Conservation (phyloP, 2,329 filamentous ascomycete species). For the Calonectria leucothoes region DNA sequence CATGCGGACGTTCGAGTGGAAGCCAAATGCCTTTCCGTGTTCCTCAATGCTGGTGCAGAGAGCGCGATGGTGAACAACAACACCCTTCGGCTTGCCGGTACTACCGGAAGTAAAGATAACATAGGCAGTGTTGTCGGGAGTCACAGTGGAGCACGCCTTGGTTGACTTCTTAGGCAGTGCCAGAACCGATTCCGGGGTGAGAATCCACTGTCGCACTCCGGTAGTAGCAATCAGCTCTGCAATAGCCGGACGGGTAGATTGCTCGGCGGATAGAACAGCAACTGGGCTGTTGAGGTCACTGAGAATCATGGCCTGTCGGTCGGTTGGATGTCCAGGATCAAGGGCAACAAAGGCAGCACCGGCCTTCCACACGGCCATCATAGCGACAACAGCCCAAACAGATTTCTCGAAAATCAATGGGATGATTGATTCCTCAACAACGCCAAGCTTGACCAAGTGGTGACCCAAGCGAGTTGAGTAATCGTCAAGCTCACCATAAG, state of each 20-base stretch:
- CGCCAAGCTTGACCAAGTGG: not conserved
- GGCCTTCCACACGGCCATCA: conserved; percentile 7
- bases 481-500: not conserved
- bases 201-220: conserved; percentile 1
- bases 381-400: conserved; percentile 4
- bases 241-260: not conserved
- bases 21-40: conserved; percentile 16
- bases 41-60: conserved; percentile 17
- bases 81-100: conserved; percentile 33
- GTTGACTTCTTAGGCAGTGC: not conserved
- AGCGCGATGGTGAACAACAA: conserved; percentile 30
- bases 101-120: conserved; percentile 38
- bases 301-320: not conserved
- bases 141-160: not conserved
- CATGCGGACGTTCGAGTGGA: conserved; percentile 34
- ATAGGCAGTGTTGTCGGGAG: conserved; percentile 19
- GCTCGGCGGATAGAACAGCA: not conserved
- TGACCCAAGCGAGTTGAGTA: not conserved
- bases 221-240: not conserved
- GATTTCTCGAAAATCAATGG: conserved; percentile 7
- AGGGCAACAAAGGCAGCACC: conserved; percentile 8
- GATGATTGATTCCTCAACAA: not conserved
- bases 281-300: not conserved
- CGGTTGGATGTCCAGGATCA: conserved; percentile 1
- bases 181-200: not conserved